A percentile compares a stretch with the other conserved stretches of the same genome.
Conservation (phyloP, 352 stramenopile genomes). For the Globisporangium spinosum region DNA sequence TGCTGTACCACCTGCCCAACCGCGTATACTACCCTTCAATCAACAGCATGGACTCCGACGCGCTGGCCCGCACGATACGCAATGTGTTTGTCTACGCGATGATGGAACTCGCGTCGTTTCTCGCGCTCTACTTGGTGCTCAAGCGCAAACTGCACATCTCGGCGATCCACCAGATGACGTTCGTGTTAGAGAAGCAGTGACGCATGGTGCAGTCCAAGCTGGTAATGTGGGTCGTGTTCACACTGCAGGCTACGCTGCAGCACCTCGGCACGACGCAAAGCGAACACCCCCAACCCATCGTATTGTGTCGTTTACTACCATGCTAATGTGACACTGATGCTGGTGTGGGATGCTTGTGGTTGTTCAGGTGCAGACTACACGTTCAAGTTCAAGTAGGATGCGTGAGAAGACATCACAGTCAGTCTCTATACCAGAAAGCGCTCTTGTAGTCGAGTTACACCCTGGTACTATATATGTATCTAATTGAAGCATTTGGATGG, state of each 20-base stretch:
- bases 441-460: too few relatives aligned
- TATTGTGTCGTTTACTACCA: not conserved
- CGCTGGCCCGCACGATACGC: too few relatives aligned
- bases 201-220: slow-evolving; percentile 39
- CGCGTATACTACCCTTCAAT: not conserved
- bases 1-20: not conserved
- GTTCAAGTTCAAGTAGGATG: not conserved
- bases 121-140: not conserved
- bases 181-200: slow-evolving; percentile 36
- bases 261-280: slow-evolving; percentile 23
- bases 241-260: slow-evolving; percentile 32
- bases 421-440: too few relatives aligned
- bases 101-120: too few relatives aligned
- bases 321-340: too few relatives aligned
- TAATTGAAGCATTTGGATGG: not conserved
- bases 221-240: slow-evolving; percentile 41
- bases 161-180: slow-evolving; percentile 28
- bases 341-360: not conserved
- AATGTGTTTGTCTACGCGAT: not conserved
- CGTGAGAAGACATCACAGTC: not conserved
- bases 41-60: not conserved
- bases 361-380: not conserved
- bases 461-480: too few relatives aligned
- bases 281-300: not conserved
- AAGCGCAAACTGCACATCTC: slow-evolving; percentile 23